Percentiles rank a stretch among this genome's conserved stretches.
phyloP scores from a whole-genome alignment of 495 filamentous ascomycete genomes.

The Aspergillus ellipticus region DNA sequence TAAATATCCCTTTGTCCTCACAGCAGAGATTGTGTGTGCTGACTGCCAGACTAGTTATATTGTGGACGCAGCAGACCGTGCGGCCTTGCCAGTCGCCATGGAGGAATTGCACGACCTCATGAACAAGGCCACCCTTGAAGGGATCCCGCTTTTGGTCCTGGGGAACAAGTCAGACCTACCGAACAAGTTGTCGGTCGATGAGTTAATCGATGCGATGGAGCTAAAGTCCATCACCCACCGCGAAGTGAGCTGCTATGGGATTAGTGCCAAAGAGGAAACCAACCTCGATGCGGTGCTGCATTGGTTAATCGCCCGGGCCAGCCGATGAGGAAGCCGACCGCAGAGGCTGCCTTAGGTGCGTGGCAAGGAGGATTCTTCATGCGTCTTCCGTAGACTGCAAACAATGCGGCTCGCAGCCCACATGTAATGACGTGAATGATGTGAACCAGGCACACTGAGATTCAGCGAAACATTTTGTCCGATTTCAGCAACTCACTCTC shows the following conservation, averaged over 20 bases:
- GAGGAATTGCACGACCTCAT: constrained; percentile 90
- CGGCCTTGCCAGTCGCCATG: constrained; percentile 77
- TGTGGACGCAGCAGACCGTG: constrained; percentile 82
- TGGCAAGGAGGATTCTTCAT: constrained; percentile 6
- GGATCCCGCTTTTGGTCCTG: constrained; percentile 91
- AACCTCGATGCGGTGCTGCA: constrained; percentile 96
- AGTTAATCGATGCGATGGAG: constrained; percentile 89
- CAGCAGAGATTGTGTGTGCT: constrained; percentile 5
- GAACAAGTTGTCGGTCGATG: constrained; percentile 83
- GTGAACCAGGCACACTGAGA: constrained; percentile 19
- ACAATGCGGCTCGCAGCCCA: constrained; percentile 19
- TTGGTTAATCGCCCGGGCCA: constrained; percentile 89
- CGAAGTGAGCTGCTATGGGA: constrained; percentile 98
- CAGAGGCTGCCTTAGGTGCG: background rate
- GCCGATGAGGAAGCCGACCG: constrained; percentile 28
- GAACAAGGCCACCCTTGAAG: constrained; percentile 77
- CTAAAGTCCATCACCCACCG: constrained; percentile 85
- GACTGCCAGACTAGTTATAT: constrained; percentile 63
- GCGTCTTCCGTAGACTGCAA: constrained; percentile 16
- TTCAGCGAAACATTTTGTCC: constrained; percentile 7
- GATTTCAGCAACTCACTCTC: background rate
- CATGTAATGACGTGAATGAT: constrained; percentile 28
- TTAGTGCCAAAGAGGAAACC: constrained; percentile 97
- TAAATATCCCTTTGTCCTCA: constrained; percentile 33
- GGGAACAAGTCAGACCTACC: constrained; percentile 96